Conservation (phyloP, 345 rosid species). For the Boechera stricta region DNA sequence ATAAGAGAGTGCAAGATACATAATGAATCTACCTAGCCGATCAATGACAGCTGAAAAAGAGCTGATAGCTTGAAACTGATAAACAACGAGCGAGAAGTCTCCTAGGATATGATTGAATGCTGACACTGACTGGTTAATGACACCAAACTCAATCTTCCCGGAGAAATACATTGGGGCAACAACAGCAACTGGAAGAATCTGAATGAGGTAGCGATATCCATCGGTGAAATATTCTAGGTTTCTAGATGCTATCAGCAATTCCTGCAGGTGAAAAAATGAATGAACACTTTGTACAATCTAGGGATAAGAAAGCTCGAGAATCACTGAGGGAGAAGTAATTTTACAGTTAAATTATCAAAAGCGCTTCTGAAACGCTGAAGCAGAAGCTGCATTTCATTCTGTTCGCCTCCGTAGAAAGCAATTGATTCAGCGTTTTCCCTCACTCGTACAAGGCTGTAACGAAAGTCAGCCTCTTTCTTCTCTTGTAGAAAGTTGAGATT, state of each 20-base stretch:
- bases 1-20: conserved; percentile 21
- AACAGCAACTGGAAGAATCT: conserved; percentile 97
- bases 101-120: conserved; percentile 97
- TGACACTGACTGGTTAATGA: conserved; percentile 94
- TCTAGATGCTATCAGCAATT: conserved; percentile 89
- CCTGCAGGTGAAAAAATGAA: conserved; percentile 54
- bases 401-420: conserved; percentile 95
- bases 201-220: conserved; percentile 95
- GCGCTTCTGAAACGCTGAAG: conserved; percentile 91
- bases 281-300: conserved; percentile 26
- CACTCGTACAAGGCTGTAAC: conserved; percentile 94
- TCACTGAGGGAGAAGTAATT: conserved; percentile 14
- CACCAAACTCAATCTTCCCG: conserved; percentile 98
- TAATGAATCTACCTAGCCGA: conserved; percentile 70
- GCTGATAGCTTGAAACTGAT: conserved; percentile 94
- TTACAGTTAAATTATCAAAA: conserved; percentile 80
- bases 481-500: conserved; percentile 93
- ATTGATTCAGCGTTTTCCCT: conserved; percentile 97
- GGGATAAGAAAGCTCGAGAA: conserved; percentile 17
- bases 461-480: conserved; percentile 98
- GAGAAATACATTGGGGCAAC: conserved; percentile 99
- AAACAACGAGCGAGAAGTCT: conserved; percentile 90
- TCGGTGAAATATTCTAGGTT: conserved; percentile 95
- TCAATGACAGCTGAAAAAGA: conserved; percentile 99
- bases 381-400: conserved; percentile 83